Evolutionary conservation across 2,329 filamentous ascomycete species (phyloP), one percentile per base, ranked within the genome.

Genomic region (Metarhizium humberi): DNA sequence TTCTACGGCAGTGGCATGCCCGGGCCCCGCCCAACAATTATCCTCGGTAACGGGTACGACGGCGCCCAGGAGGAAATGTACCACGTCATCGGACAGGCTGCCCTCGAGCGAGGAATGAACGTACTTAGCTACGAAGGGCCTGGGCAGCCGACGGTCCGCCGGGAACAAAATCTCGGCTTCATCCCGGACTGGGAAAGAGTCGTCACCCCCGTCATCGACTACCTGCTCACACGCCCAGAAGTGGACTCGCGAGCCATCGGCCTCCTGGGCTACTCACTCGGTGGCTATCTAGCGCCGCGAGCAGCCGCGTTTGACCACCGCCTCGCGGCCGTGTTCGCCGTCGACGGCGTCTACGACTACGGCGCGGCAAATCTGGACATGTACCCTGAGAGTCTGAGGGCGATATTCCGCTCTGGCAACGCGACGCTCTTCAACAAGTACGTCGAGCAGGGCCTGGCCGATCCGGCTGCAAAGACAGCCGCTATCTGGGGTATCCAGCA

Each of bases 81-180:
- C 54, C 74, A 77, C 53, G 50, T 61, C 2, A 61, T 69, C 25
- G 73, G 67, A 10, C 60, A 62, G 13, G 58, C 69, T 0, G 69
- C 67, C 0, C 56, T 75, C 2, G 66, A 67, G 20, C 68, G 74
- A 1, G 74, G 74, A 14, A 73, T 64, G 57, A 74, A 77, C 51
- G 66, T 68, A 50, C 66, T 76, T 6, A 71, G 69, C 1, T 77
- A 72, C 54, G 75, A 78, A 53, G 75, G 75, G 0, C 74, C 74
- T 0, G 74, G 74, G 0, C 74, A 77, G 57, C 66, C 68, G 0
- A 69, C 63, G 1, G 69, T 74, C 2, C 67, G 69, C 7, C 69
- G 75, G 1, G 52, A 70, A 1, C 71, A 76, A 52, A 62, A 67
- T 6, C 52, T 75, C 1, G 73, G 73, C 3, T 77, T 77, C 60